Conservation (phyloP, 2,329 filamentous ascomycete genomes). For the Aspergillus sp. region DNA sequence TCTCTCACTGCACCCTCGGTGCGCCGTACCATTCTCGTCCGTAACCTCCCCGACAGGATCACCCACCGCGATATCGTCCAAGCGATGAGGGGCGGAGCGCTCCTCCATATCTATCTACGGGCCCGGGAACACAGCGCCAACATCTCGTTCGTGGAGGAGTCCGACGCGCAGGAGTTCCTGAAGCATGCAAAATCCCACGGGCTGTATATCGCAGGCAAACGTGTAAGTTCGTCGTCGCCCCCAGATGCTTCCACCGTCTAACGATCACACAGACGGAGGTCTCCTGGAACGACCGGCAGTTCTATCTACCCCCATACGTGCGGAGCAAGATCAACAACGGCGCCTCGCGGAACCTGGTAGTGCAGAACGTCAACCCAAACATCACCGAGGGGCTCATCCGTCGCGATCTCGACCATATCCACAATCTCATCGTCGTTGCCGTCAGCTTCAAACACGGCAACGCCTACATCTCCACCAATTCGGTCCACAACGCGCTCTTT, state of each 20-base stretch:
- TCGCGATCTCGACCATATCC: constrained; percentile 76
- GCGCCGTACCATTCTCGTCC: constrained; percentile 52
- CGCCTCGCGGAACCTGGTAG: constrained; percentile 70
- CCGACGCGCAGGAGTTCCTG: constrained; percentile 63
- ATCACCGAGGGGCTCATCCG: constrained; percentile 65
- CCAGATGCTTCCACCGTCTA: not conserved
- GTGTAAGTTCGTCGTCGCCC: constrained; percentile 50
- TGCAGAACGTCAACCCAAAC: constrained; percentile 57
- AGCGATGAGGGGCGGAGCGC: constrained; percentile 65
- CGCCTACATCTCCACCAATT: constrained; percentile 72
- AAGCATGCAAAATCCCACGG: constrained; percentile 63
- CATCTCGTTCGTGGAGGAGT: constrained; percentile 67
- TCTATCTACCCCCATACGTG: constrained; percentile 61
- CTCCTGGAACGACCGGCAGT: constrained; percentile 70
- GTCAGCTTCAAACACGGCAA: constrained; percentile 58
- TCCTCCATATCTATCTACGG: constrained; percentile 67
- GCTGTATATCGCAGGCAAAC: constrained; percentile 66
- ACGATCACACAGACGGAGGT: constrained; percentile 57
- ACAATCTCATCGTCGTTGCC: constrained; percentile 70
- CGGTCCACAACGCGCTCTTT: constrained; percentile 70
- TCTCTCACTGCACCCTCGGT: constrained; percentile 14
- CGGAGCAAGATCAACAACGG: constrained; percentile 62
- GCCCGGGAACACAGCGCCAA: constrained; percentile 57
- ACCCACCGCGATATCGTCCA: constrained; percentile 65
- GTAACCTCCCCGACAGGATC: constrained; percentile 59